Base-by-base conservation (phyloP, 2,329 filamentous ascomycete species). In the Colletotrichum lindemuthianum region DNA sequence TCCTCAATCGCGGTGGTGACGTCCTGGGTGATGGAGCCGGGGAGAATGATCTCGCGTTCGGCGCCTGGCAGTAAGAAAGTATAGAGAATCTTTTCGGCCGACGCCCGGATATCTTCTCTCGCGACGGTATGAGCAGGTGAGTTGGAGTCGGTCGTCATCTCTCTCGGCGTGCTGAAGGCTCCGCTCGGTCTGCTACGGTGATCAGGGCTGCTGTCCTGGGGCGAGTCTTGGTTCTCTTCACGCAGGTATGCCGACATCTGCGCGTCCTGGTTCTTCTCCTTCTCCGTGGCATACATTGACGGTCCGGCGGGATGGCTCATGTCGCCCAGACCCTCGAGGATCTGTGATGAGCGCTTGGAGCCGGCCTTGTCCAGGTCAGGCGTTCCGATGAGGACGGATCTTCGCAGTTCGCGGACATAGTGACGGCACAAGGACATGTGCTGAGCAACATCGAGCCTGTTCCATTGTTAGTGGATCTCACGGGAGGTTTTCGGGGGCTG, bases 41-140 rank as follows among this genome's bases (percentile, higher is more conserved):
- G 95, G 6, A 99, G 86, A 50, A 94, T 93, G 70, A 99, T 98
- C 78, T 99, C 96, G 70, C 96, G 89, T 80, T 99, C 96, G 0
- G 96, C 92, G n/a, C 93, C 94, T 0, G 94, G 93, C 2, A 99
- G 87, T 6, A 99, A 84, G 74, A 96, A 99, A 1, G 95, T 98
- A 80, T 97, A 99, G n/a, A 99, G 86, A 54, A 99, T 97, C 84
- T 97, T 97, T 81, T 98, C 96, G 0, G 96, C 96, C 3, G 93
- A 97, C 9, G 93, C 91, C 61, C 93, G 88, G 70, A 99, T 93
- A 73, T 99, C 96, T 67, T 93, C 88, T 68, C 96, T 87, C n/a
- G 90, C 88, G 47, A 97, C 93, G 1, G 90, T 91, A 73, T 96
- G 92, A 4, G 88, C 88, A 0, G 93, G 92, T 11, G 93, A 97